Percentiles rank a stretch among this genome's conserved stretches.
Evolutionary conservation across 495 filamentous ascomycete species (phyloP).

Genomic region (Aspergillus heteromorphus): DNA sequence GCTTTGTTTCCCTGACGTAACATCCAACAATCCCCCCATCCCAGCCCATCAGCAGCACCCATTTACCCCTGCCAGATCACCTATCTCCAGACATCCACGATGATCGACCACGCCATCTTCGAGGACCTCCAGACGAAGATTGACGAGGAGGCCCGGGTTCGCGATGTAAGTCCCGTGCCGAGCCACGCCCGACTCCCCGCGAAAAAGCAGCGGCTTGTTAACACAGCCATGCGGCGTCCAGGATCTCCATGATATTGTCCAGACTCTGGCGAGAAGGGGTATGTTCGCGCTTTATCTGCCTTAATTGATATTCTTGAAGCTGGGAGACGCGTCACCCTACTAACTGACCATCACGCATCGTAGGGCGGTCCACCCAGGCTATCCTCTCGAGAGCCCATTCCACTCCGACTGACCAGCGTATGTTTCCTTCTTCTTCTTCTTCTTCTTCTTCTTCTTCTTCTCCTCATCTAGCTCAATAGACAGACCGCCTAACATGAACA

Average conservation of each 20-base stretch:
- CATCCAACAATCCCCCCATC: constrained; percentile 12
- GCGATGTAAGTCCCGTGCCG: constrained; percentile 56
- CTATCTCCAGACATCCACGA: constrained; percentile 19
- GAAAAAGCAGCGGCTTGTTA: constrained; percentile 6
- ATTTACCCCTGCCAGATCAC: not conserved
- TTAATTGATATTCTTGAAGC: not conserved
- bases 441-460: not conserved
- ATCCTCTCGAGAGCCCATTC: constrained; percentile 86
- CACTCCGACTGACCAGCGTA: constrained; percentile 71
- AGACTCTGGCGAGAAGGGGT: constrained; percentile 71
- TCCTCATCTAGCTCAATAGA: not conserved
- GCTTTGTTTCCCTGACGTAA: constrained; percentile 16
- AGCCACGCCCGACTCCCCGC: constrained; percentile 14
- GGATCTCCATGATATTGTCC: constrained; percentile 74
- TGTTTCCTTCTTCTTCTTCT: constrained; percentile 20
- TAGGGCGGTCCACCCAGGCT: constrained; percentile 64
- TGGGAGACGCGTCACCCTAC: not conserved
- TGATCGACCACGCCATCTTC: constrained; percentile 80
- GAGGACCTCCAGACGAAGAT: constrained; percentile 82
- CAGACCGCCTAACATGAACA: constrained; percentile 2
- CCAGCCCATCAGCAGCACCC: constrained; percentile 6
- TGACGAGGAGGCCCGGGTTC: constrained; percentile 75
- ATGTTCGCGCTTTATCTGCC: constrained; percentile 7
- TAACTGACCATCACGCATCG: constrained; percentile 1
- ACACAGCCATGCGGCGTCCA: constrained; percentile 24